Conservation (phyloP, 73 alveolate genomes). For the Uronychia setigera region DNA sequence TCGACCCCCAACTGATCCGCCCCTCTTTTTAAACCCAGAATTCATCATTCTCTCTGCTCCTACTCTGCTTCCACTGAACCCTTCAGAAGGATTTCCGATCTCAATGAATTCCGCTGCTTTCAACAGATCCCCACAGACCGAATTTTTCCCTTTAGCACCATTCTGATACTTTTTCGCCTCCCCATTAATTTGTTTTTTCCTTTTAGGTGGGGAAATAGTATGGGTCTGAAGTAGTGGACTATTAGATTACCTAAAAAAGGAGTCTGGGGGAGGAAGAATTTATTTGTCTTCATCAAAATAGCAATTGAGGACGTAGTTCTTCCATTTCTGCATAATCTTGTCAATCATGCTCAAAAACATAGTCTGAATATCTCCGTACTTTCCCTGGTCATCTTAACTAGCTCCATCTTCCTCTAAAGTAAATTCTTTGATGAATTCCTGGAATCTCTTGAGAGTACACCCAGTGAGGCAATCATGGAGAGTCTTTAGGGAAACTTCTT, state of each 20-base stretch:
- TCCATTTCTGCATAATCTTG: not conserved
- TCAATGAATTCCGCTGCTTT: not conserved
- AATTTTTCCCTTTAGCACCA: no score
- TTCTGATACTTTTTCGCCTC: not conserved
- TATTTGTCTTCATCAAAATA: not conserved
- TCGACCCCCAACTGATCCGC: not conserved
- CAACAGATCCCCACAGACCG: not conserved
- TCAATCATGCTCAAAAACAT: not conserved
- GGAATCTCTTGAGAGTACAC: not conserved
- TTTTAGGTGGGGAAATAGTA: not conserved
- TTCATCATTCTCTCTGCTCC: not conserved
- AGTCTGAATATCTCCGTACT: no score
- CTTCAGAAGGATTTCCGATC: not conserved
- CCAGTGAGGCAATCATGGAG: conserved; percentile 1
- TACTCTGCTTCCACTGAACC: not conserved
- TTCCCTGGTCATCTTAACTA: not conserved
- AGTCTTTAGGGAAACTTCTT: not conserved
- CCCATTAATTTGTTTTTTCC: not conserved
- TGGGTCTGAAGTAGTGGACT: not conserved
- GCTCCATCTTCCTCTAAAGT: not conserved
- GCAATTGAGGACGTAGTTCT: not conserved
- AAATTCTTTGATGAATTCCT: not conserved
- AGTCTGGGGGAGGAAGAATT: not conserved
- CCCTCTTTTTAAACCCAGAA: not conserved
- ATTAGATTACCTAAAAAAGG: not conserved